phyloP scores from a whole-genome alignment of 2,329 filamentous ascomycete genomes.

The Alternaria incomplexa region DNA sequence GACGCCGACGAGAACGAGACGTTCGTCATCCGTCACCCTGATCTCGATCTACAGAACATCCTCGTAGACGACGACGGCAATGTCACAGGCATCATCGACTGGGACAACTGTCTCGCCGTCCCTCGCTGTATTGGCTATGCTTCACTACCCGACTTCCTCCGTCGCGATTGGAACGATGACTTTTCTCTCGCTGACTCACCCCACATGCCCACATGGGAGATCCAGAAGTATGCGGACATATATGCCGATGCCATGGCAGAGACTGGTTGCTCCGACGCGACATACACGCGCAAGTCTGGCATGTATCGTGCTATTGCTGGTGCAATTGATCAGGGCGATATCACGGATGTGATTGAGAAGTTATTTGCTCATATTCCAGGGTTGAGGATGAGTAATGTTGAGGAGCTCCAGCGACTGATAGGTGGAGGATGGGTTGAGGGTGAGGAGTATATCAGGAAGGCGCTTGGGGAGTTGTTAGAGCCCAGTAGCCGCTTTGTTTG shows the following conservation, averaged over 20 bases:
- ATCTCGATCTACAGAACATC: background rate
- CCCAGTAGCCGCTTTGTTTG: background rate
- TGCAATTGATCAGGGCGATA: fast-evolving
- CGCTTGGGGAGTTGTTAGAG: background rate
- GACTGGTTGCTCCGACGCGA: background rate
- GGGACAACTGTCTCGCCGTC: background rate
- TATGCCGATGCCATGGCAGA: background rate
- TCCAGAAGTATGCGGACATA: background rate
- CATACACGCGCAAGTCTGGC: background rate
- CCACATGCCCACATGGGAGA: background rate
- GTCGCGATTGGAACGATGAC: background rate
- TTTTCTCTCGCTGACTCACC: background rate
- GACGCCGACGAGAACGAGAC: background rate
- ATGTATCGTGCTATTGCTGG: background rate
- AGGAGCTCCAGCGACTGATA: background rate
- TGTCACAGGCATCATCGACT: background rate
- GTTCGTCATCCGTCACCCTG: background rate
- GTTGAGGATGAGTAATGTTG: background rate
- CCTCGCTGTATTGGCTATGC: background rate
- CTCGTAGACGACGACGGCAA: background rate
- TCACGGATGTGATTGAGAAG: background rate
- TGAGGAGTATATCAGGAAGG: background rate
- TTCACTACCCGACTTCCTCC: background rate
- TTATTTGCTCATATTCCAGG: background rate
- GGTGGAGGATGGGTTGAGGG: background rate